phyloP scores from a whole-genome alignment of 306 rosid genomes.

The Quercus glauca region DNA sequence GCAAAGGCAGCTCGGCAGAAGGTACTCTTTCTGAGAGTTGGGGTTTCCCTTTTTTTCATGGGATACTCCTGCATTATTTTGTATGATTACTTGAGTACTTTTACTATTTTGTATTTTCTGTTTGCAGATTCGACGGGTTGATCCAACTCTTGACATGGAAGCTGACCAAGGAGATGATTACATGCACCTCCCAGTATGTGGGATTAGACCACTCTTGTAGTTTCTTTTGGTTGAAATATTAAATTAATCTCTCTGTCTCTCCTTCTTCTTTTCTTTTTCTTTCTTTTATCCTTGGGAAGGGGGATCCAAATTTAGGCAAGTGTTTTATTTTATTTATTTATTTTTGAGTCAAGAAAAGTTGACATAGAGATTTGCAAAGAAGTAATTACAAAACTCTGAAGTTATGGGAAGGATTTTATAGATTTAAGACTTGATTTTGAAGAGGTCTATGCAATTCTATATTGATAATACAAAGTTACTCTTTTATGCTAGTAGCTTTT shows the following conservation, averaged over 20 bases:
- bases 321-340: neutral
- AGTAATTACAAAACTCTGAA: neutral
- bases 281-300: neutral
- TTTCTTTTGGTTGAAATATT: constrained; percentile 15
- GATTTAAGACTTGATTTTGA: neutral
- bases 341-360: neutral
- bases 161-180: constrained; percentile 98
- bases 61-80: constrained; percentile 23
- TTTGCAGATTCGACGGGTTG: constrained; percentile 78
- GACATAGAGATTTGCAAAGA: neutral
- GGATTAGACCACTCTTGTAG: constrained; percentile 32
- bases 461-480: neutral
- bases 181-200: constrained; percentile 89
- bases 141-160: constrained; percentile 97
- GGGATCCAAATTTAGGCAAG: neutral
- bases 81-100: constrained; percentile 14
- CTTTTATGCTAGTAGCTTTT: neutral
- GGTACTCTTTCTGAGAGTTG: constrained; percentile 39
- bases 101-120: neutral
- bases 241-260: neutral
- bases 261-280: neutral
- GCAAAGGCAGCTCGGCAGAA: constrained; percentile 78
- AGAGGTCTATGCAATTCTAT: neutral
- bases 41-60: constrained; percentile 11
- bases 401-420: neutral